These are phyloP conservation scores for Graphilbum fragrans DNA, from an alignment of 2,329 filamentous ascomycete genomes.

Conservation along the genomic window DNA sequence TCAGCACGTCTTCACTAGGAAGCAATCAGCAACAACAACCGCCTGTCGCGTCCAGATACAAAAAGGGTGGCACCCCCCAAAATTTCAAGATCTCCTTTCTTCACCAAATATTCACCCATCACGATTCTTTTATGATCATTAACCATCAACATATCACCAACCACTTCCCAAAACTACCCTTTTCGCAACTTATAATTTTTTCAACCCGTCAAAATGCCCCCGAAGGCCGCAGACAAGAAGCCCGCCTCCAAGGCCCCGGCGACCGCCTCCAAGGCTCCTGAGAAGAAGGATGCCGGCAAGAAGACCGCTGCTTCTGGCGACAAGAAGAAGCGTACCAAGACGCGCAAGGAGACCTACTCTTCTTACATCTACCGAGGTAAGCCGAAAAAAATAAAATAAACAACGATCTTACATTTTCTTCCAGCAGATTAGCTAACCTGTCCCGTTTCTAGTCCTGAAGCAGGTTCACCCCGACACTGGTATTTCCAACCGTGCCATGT, in stretches of 20 bases:
- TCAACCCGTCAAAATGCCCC: slow-evolving; percentile 62
- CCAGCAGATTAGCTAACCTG: background rate
- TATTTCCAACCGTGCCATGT: slow-evolving; percentile 99
- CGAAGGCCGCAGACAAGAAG: slow-evolving; percentile 98
- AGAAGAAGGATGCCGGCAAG: slow-evolving; percentile 99
- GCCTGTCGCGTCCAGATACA: slow-evolving; percentile 46
- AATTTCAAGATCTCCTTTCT: slow-evolving; percentile 24
- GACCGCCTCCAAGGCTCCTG: slow-evolving; percentile 54
- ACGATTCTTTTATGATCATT: slow-evolving; percentile 4
- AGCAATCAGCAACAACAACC: slow-evolving; percentile 43
- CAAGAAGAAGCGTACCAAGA: slow-evolving; percentile 99
- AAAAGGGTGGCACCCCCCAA: slow-evolving; percentile 43
- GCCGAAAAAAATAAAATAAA: too few relatives aligned
- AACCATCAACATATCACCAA: slow-evolving; percentile 11
- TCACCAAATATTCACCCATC: slow-evolving; percentile 19
- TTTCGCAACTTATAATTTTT: background rate
- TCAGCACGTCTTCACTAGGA: slow-evolving; percentile 8
- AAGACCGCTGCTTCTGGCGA: slow-evolving; percentile 94
- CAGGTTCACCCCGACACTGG: slow-evolving; percentile 99
- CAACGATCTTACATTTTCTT: background rate
- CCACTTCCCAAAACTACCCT: slow-evolving; percentile 9
- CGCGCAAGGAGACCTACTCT: slow-evolving; percentile 99
- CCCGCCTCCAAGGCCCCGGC: slow-evolving; percentile 93
- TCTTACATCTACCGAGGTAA: slow-evolving; percentile 99
- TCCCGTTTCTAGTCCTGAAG: slow-evolving; percentile 66